Evolutionary conservation across 2,329 filamentous ascomycete genomes (phyloP), one percentile per base, ranked within the genome.

Genomic region (Beauveria sp.): DNA sequence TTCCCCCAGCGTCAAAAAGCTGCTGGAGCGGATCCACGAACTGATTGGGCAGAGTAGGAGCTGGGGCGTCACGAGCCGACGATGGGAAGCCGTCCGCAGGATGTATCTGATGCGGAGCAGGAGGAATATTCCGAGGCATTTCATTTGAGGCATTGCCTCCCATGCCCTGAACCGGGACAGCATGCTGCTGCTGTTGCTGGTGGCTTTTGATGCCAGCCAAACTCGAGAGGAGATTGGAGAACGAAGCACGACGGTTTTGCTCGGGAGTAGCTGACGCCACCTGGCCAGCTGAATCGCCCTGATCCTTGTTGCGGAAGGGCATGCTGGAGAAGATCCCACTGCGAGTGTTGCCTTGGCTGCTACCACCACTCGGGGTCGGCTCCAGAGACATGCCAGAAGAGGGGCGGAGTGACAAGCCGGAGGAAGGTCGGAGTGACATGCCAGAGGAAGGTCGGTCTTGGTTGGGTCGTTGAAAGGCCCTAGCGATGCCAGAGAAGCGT

Each of bases 401-500:
- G 5, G 59, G 53, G 5, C 52, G 34, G 5, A 38, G 34, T 34
- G 30, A 34, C 30, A 34, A 34, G 30, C 30, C 30, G 12, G 30
- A 34, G 10, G 30, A 34, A 34, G 30, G 30, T 34, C 30, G 30
- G 30, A 57, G 43, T 28, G 58, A 53, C 26, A 53, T 60, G 18
- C 51, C 52, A 9, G 52, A 55, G 7, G 53, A 52, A 7, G 60
- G 53, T 3, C 52, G 60, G 3, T 61, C 60, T 12, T 56, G 43
- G 16, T 62, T 67, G 18, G 68, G 60, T 22, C 71, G 67, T 18
- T 67, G 66, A 47, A 74, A 70, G 14, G 66, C 66, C 30, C 69
- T 69, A 26, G 68, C 59, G 14, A 75, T 66, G 20, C 71, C 75
- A 0, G 80, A 81, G 62, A 82, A 78, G 12, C 79, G 72, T 64